Base-by-base conservation (phyloP, 1,284 basidiomycete species). In the Porodaedalea pini region DNA sequence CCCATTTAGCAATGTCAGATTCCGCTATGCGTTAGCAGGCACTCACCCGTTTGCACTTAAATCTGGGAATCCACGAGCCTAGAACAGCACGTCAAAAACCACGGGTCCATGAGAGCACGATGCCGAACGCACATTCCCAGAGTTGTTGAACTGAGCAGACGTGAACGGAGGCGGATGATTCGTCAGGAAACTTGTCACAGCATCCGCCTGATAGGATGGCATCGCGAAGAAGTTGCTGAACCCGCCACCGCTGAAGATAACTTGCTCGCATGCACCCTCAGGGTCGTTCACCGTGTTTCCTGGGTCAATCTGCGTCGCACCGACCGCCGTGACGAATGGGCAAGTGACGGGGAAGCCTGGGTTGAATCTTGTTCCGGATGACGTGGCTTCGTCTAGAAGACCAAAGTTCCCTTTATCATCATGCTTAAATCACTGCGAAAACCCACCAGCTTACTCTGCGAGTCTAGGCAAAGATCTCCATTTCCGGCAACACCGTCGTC, bases 311-410 rank as follows among this genome's bases (percentile, higher is more conserved):
- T 72, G 66, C 29, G 70, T 71, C 11, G 68, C 71, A 34, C 75
- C 75, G 34, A 77, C 70, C 13, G 68, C 64, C 47, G 69, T 70
- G 27, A 71, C 62, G 56, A 66, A 74, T 8, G 73, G 74, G 61
- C 74, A 75, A 36, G 45, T 61, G 36, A 63, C 61, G 44, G 55
- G 66, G 57, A 64, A 66, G 39, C 50, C 60, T 25, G 59, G 65
- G 53, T 49, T 62, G 61, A 54, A 66, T 29, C 48, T 53, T 17
- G 51, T 58, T 11, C 57, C 57, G 21, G 32, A 41, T 48, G 6
- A 19, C 3, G 32, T 15, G 17, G 43, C 21, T 23, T 32, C 21
- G 29, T 49, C 57, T 58, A 15, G 19, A 40, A 29, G 11, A 7
- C 2, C 4, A 27, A 3, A n/a, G 5, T 19, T 19, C 43, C 13